Evolutionary conservation across 1,284 basidiomycete species (phyloP), one percentile per base, ranked within the genome.

Genomic region (Ustilago nuda): DNA sequence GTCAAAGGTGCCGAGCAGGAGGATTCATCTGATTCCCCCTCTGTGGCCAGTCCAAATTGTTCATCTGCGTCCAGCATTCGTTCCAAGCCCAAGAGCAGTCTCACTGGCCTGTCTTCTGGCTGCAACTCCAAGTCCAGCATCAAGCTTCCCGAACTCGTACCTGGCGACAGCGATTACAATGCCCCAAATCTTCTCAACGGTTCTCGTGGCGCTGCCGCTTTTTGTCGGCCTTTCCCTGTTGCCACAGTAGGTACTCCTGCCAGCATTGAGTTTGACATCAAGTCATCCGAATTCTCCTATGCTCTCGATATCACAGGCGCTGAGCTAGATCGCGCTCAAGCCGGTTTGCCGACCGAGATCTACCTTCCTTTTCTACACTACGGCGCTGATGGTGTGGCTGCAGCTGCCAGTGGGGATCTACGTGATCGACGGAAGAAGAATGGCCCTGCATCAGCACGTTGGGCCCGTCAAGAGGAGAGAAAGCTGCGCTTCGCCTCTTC

Each of bases 321-420:
- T 36, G 72, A 83, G 8, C 8, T 73, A 15, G 56, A 53, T 30
- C 37, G 60, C 1, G 51, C 11, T 33, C 35, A 58, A 2, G 45
- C 11, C 13, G 87, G 86, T 30, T 86, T 90, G 2, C 88, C 90
- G 12, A 96, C 94, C 11, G 94, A 95, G 88, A 91, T 97, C 17
- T 98, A 90, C 84, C 85, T 97, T 0, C 95, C 95, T 1, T 88
- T 93, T 59, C 90, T 95, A n/a, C 94, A 97, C 86, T 98, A 91
- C 82, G 94, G 93, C 4, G 88, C 88, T 12, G 87, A 88, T 15
- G 82, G 81, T 51, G 82, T 89, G 4, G 67, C 66, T 45, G 76
- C 64, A 33, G 74, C 71, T 53, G 76, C 72, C 17, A 67, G 67
- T 43, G 76, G 76, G 27, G 67, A 79, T 48, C 56, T 36, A 23